Base-by-base conservation (phyloP, 2,329 filamentous ascomycete species). In the Colletotrichum tanaceti region DNA sequence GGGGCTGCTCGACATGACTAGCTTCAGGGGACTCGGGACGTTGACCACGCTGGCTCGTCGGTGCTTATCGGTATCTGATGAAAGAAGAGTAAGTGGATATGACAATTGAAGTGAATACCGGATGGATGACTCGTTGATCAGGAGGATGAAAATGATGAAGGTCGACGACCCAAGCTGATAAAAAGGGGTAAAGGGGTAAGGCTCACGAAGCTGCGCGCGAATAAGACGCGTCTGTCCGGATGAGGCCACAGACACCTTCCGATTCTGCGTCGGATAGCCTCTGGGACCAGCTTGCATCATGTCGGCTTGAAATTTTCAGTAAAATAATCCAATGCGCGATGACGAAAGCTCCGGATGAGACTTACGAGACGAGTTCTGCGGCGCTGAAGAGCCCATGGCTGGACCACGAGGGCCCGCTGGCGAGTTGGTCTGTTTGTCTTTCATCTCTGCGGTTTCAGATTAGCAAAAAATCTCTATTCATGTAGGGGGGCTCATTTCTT, bases 1-100 rank as follows among this genome's bases (percentile, higher is more conserved):
- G 3, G 38, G 24, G 32, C 22, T 65, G 18, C 47, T 54, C 10
- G 41, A 41, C 5, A 20, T 24, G 32, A 32, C n/a, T 11, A 6
- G 24, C 44, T 55, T 55, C 38, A 41, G 24, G n/a, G 60, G 54
- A 20, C 39, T 65, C 11, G 44, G 16, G 14, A 57, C 13, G 22
- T 41, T 28, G 24, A 68, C 41, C 35, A 68, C 46, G 3, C 61
- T 65, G 10, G 65, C 65, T 54, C 65, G 55, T 43, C 63, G 62
- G 32, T 65, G 54, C 14, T 49, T n/a, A 41, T 68, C 65, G 13
- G 53, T 68, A 18, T 59, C 65, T 68, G 22, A 22, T 5, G 14
- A 7, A 28, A 22, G 10, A n/a, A 41, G 10, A 58, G 22, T 28
- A 14, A 58, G 43, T 22, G 28, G 28, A 46, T 9, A 47, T 16